A percentile compares a stretch with the other conserved stretches of the same genome.
phyloP scores from a whole-genome alignment of 495 filamentous ascomycete species.

The Hypoxylon fragiforme region DNA sequence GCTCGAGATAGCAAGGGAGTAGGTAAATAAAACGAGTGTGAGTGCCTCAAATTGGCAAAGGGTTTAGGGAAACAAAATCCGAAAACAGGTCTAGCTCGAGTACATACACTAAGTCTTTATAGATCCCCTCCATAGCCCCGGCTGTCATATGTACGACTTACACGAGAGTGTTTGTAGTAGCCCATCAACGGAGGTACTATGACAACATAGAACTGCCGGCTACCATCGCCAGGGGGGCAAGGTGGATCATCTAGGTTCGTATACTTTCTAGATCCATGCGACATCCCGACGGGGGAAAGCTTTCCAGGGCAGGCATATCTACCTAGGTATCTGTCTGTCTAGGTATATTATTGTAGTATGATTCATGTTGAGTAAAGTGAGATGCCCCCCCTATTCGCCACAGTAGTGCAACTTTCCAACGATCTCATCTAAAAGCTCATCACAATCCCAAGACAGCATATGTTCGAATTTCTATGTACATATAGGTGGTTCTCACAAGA shows the following conservation, averaged over 20 bases:
- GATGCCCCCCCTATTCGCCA: not conserved
- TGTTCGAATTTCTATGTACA: no score
- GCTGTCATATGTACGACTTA: not conserved
- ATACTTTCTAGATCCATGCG: conserved; percentile 25
- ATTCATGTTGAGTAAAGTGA: conserved; percentile 16
- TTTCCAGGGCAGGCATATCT: conserved; percentile 10
- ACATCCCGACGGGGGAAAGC: conserved; percentile 25
- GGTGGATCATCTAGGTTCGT: conserved; percentile 20
- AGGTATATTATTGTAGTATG: no score
- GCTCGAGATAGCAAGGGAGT: conserved; percentile 5
- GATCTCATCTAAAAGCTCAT: conserved; percentile 5
- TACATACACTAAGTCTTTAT: conserved; percentile 16
- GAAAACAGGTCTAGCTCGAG: not conserved
- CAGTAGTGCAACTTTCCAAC: conserved; percentile 15
- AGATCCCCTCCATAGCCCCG: no score
- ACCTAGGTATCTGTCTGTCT: no score
- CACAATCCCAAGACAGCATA: conserved; percentile 26
- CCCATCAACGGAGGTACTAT: conserved; percentile 9
- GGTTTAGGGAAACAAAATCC: not conserved
- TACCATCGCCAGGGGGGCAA: conserved; percentile 5
- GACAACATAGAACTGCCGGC: conserved; percentile 16
- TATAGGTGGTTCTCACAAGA: conserved; percentile 1
- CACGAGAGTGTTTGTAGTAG: not conserved
- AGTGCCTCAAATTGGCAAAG: conserved; percentile 11
- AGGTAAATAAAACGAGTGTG: conserved; percentile 32